Evolutionary conservation across 371 early-diverging fungal species (phyloP), one percentile per base, ranked within the genome.

Genomic region (Mortierella sp.): DNA sequence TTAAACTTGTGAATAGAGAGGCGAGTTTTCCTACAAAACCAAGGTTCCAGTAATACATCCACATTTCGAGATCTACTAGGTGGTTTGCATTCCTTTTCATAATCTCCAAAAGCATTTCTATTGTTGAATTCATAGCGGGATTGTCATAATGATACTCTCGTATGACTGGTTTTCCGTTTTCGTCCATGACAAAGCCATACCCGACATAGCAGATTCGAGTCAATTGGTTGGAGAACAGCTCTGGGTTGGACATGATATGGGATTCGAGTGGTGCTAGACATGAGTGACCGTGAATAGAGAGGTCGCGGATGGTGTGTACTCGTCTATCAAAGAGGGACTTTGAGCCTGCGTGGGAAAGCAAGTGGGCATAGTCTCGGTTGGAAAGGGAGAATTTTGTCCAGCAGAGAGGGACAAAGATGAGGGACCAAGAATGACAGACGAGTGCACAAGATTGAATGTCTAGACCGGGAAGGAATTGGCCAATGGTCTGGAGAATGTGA

Each of bases 361-460:
- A 24, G 2, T 6, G 6, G 16, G 0, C 52, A 50, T 68, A 60
- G 41, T 68, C 61, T n/a, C 48, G 24, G 7, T 50, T 10, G n/a
- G 28, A 38, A 19, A 48, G 61, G 36, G 21, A 22, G 60, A 60
- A 61, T 48, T 60, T 38, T 38, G 52, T 60, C 68, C 68, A 68
- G 38, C 32, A 8, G 3, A 68, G 50, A 11, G 61, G 68, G 8
- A 16, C 15, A 40, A 68, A 24, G n/a, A 68, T 22, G 33, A 50
- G 60, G 13, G 50, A 60, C 68, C 68, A 68, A 36, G 68, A 47
- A 50, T 68, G 60, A 45, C 68, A 60, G 52, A 68, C 58, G 2
- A 58, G 41, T 15, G 68, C n/a, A 52, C 45, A 48, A 9, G 50
- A 60, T 2, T 21, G 16, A 40, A 59, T n/a, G 40, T 68, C 61